phyloP scores from a whole-genome alignment of 164 flowering plant genomes.

The Chimonanthus praecox region DNA sequence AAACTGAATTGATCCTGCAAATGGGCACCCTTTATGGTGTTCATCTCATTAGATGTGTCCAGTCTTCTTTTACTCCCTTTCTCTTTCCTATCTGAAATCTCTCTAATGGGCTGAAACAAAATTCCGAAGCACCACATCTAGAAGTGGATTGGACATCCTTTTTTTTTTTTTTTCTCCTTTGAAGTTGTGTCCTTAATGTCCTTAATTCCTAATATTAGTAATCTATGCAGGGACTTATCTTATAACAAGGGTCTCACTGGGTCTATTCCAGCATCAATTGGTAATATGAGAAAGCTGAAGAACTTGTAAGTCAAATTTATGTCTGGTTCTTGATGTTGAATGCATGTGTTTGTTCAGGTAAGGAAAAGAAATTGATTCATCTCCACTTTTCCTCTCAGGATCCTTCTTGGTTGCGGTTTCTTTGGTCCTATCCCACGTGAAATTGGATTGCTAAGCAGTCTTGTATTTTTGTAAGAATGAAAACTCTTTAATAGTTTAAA shows the following conservation, averaged over 20 bases:
- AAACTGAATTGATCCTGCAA: not conserved
- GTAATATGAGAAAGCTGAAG: constrained; percentile 27
- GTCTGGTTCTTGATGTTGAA: not conserved
- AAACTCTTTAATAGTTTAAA: too few species aligned
- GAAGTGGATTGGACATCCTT: not conserved
- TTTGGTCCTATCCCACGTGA: constrained; percentile 63
- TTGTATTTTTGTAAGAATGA: constrained; percentile 68
- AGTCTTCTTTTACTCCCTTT: not conserved
- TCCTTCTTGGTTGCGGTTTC: constrained; percentile 78
- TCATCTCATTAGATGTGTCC: not conserved
- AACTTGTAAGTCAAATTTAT: not conserved
- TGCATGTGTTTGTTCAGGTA: not conserved
- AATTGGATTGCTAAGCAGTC: constrained; percentile 54
- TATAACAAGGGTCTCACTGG: constrained; percentile 68
- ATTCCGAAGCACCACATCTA: not conserved
- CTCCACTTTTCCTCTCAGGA: constrained; percentile 35
- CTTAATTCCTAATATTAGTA: not conserved
- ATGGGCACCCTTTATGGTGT: not conserved
- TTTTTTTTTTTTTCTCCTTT: too few species aligned
- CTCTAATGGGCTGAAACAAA: not conserved
- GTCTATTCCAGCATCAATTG: constrained; percentile 48
- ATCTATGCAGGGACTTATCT: constrained; percentile 69
- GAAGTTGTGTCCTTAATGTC: too few species aligned
- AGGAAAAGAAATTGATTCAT: not conserved
- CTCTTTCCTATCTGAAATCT: too few species aligned